Percentiles rank a stretch among this genome's conserved stretches.
Conservation (phyloP, 208 protist species). For the Wallacemonas rigidus region DNA sequence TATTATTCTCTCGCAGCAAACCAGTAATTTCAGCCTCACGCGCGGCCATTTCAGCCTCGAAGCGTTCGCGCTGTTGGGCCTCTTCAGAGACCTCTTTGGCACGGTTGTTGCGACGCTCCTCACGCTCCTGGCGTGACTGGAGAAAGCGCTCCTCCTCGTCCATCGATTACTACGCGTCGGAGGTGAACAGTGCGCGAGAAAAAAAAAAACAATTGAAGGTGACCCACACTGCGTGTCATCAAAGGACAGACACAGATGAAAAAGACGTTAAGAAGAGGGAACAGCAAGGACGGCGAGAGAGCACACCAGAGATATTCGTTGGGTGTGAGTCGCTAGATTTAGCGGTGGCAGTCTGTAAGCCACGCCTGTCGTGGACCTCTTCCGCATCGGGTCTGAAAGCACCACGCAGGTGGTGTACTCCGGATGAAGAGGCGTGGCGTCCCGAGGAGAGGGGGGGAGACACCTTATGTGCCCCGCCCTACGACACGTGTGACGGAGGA, state of each 20-base stretch:
- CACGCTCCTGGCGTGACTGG: constrained; percentile 64
- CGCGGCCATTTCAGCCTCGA: constrained; percentile 50
- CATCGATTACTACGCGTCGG: constrained; percentile 9
- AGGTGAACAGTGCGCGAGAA: neutral
- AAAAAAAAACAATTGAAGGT: constrained; percentile 4
- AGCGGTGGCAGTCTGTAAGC: too few species aligned
- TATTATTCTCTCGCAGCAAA: constrained; percentile 24
- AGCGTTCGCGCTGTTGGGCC: constrained; percentile 52
- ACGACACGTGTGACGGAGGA: too few species aligned
- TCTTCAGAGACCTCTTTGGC: constrained; percentile 34
- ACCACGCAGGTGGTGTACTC: too few species aligned
- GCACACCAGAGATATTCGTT: neutral
- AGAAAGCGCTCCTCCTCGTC: constrained; percentile 71
- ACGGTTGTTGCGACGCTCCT: constrained; percentile 51
- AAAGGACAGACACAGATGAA: neutral
- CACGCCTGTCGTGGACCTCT: too few species aligned
- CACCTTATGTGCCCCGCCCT: too few species aligned
- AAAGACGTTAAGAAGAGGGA: neutral
- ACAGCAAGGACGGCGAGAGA: neutral
- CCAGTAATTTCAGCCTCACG: constrained; percentile 41
- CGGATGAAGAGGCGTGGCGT: too few species aligned
- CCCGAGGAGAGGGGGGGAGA: too few species aligned
- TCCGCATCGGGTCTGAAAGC: too few species aligned
- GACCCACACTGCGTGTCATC: too few species aligned
- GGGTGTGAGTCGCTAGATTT: too few species aligned